These are phyloP conservation scores for Penicillium concentricum DNA, from an alignment of 2,329 filamentous ascomycete genomes.

Conservation along the genomic window DNA sequence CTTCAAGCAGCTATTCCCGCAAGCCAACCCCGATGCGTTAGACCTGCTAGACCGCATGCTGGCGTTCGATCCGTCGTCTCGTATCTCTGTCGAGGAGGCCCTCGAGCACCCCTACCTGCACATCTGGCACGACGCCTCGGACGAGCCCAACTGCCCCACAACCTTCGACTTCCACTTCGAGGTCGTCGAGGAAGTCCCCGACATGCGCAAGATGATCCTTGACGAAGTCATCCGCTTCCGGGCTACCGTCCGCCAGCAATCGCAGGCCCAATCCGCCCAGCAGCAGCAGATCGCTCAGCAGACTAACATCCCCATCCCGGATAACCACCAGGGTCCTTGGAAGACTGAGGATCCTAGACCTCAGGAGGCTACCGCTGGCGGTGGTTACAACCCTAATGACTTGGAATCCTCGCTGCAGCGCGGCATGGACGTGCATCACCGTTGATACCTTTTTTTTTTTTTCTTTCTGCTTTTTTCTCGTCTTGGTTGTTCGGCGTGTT, in stretches of 20 bases:
- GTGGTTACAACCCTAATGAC: constrained; percentile 43
- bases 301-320: constrained; percentile 61
- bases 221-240: constrained; percentile 92
- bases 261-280: constrained; percentile 43
- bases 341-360: constrained; percentile 62
- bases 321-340: constrained; percentile 55
- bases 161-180: constrained; percentile 99
- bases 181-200: constrained; percentile 87
- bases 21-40: constrained; percentile 92
- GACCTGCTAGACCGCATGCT: constrained; percentile 97
- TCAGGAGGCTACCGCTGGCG: constrained; percentile 52
- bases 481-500: constrained; percentile 14
- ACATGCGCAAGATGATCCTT: constrained; percentile 97
- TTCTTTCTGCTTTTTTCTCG: not conserved
- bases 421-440: constrained; percentile 53
- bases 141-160: constrained; percentile 89
- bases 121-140: constrained; percentile 97
- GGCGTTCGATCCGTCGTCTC: constrained; percentile 89
- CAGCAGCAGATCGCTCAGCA: constrained; percentile 44
- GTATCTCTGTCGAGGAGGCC: constrained; percentile 91
- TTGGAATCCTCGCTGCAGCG: constrained; percentile 54
- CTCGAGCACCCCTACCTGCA: constrained; percentile 94
- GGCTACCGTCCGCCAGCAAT: constrained; percentile 54
- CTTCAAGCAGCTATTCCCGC: constrained; percentile 84
- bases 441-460: constrained; percentile 11